Conservation (phyloP, 345 rosid genomes). For the Moringa oleifera region DNA sequence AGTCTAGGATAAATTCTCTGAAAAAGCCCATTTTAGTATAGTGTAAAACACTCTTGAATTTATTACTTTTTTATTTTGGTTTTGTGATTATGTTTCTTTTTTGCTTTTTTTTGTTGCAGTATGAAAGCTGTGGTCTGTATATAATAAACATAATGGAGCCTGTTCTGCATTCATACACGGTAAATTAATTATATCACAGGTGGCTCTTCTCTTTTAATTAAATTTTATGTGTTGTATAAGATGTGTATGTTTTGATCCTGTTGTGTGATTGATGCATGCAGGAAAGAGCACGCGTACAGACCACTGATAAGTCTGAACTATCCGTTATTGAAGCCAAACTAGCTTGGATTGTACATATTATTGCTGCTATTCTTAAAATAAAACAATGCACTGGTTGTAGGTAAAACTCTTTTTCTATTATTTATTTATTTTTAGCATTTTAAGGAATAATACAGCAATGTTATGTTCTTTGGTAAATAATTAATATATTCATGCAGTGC, state of each 20-base stretch:
- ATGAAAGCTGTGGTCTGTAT: slow-evolving; percentile 79
- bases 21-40: background rate
- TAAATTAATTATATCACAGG: slow-evolving; percentile 28
- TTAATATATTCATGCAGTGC: slow-evolving; percentile 41
- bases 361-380: slow-evolving; percentile 86
- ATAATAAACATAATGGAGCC: slow-evolving; percentile 91
- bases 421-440: slow-evolving; percentile 3
- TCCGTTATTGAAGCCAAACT: slow-evolving; percentile 88
- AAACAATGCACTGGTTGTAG: slow-evolving; percentile 90
- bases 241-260: background rate
- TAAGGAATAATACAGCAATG: slow-evolving; percentile 13
- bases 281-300: slow-evolving; percentile 73
- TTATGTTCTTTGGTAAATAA: slow-evolving; percentile 14
- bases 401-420: slow-evolving; percentile 25
- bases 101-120: slow-evolving; percentile 44
- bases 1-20: background rate
- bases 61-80: background rate
- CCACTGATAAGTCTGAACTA: slow-evolving; percentile 64
- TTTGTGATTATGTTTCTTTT: background rate
- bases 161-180: slow-evolving; percentile 86
- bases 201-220: background rate
- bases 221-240: too few species aligned
- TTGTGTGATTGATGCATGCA: slow-evolving; percentile 30
- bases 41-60: background rate
- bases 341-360: slow-evolving; percentile 94